phyloP scores from a whole-genome alignment of 768 basidiomycete genomes.

The Serpula lacrymans region DNA sequence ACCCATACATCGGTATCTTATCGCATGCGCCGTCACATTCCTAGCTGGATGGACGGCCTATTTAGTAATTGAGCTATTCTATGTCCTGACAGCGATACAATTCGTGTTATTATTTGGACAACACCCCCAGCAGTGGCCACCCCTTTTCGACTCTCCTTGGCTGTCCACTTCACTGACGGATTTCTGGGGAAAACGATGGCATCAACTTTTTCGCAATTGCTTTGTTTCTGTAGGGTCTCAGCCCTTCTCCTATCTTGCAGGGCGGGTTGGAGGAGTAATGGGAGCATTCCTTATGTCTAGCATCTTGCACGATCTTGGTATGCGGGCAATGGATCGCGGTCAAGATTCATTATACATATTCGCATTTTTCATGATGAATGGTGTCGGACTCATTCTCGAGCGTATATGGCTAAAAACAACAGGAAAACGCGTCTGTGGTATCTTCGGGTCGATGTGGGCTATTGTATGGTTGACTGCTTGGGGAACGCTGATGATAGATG shows the following conservation, averaged over 20 bases:
- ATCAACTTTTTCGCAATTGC: constrained; percentile 58
- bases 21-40: constrained; percentile 42
- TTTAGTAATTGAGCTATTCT: constrained; percentile 39
- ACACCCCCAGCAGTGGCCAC: constrained; percentile 57
- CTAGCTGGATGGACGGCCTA: constrained; percentile 45
- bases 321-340: constrained; percentile 58
- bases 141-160: constrained; percentile 58
- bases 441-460: constrained; percentile 51
- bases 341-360: constrained; percentile 38
- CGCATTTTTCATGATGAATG: constrained; percentile 58
- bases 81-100: constrained; percentile 40
- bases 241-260: constrained; percentile 40
- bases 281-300: constrained; percentile 61
- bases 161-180: constrained; percentile 52
- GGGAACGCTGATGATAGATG: constrained; percentile 49
- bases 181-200: constrained; percentile 68
- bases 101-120: constrained; percentile 47
- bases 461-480: constrained; percentile 43
- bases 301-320: constrained; percentile 53
- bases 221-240: constrained; percentile 52
- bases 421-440: constrained; percentile 46
- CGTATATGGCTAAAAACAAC: constrained; percentile 39
- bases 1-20: constrained; percentile 32
- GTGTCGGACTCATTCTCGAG: constrained; percentile 51
- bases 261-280: constrained; percentile 46